Base-by-base conservation (phyloP, 2,329 filamentous ascomycete genomes). In the Zymoseptoria passerinii region DNA sequence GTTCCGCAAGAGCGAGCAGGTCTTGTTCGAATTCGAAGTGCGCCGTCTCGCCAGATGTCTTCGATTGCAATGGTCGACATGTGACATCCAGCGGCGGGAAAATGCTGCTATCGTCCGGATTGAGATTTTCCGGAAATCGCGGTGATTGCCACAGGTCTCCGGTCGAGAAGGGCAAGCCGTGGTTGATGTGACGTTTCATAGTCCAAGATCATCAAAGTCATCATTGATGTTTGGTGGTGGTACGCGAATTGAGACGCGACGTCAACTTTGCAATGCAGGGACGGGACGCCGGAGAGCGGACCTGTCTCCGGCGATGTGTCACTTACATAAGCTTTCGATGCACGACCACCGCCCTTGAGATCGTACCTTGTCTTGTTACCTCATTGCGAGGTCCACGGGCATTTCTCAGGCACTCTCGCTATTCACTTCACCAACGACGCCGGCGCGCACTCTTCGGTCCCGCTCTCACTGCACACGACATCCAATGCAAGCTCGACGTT, bases 401-500 rank as follows among this genome's bases (percentile, higher is more conserved):
- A n/a, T 13, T 13, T 44, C 16, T 44, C 13, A 16, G 5, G n/a
- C 16, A 44, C 35, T 44, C 35, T 44, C 35, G 35, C 35, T 44
- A n/a, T 44, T 44, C 16, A 6, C 4, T 44, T 16, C 35, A 16
- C 35, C 35, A 6, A 44, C 35, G n/a, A 44, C 35, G 4, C 23
- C 23, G 4, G n/a, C 35, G 35, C 35, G 35, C 35, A 44, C 5
- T 13, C 23, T 23, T 23, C 23, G 23, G 4, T 23, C 23, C 2
- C 35, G 7, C 35, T 4, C 13, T 44, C 13, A 16, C 35, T 7
- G 35, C 35, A 6, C 35, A 16, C 35, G 35, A 44, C 13, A 16
- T 44, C 35, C 35, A 70, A 73, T 73, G 71, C 70, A 69, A 67
- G 70, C 70, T 70, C 68, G 65, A 62, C 55, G 50, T 35, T 28